Evolutionary conservation across 2,329 filamentous ascomycete species (phyloP).

Genomic region (Chrysoporthe austroafricana): DNA sequence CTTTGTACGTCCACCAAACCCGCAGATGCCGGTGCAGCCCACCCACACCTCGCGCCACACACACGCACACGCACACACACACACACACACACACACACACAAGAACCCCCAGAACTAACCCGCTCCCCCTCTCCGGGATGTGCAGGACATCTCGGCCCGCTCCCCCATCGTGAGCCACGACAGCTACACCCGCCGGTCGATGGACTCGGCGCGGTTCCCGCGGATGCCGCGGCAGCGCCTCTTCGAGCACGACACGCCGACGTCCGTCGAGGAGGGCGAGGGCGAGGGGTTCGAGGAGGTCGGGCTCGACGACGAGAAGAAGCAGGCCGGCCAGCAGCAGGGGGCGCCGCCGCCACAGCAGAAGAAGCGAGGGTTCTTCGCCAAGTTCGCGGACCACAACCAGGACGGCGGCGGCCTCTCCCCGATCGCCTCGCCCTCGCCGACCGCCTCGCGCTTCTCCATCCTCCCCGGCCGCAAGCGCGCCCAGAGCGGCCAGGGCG

Average conservation of each 20-base stretch:
- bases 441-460: constrained; percentile 62
- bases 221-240: constrained; percentile 63
- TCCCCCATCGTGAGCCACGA: constrained; percentile 72
- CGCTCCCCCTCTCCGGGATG: too few species aligned
- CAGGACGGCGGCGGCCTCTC: constrained; percentile 34
- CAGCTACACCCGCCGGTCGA: constrained; percentile 69
- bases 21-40: not conserved
- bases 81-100: too few species aligned
- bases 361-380: constrained; percentile 78
- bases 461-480: constrained; percentile 70
- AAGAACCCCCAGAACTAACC: too few species aligned
- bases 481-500: constrained; percentile 69
- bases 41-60: too few species aligned
- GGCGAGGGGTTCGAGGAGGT: constrained; percentile 82
- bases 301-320: constrained; percentile 77
- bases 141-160: constrained; percentile 84
- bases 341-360: constrained; percentile 33
- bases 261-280: constrained; percentile 59
- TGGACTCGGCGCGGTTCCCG: constrained; percentile 73
- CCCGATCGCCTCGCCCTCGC: constrained; percentile 40
- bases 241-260: constrained; percentile 64
- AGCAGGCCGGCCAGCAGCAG: constrained; percentile 38
- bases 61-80: too few species aligned
- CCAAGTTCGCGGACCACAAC: constrained; percentile 72
- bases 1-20: constrained; percentile 68